A percentile compares a stretch with the other conserved stretches of the same genome.
phyloP scores from a whole-genome alignment of 345 rosid genomes.

The Crucihimalaya himalaica region DNA sequence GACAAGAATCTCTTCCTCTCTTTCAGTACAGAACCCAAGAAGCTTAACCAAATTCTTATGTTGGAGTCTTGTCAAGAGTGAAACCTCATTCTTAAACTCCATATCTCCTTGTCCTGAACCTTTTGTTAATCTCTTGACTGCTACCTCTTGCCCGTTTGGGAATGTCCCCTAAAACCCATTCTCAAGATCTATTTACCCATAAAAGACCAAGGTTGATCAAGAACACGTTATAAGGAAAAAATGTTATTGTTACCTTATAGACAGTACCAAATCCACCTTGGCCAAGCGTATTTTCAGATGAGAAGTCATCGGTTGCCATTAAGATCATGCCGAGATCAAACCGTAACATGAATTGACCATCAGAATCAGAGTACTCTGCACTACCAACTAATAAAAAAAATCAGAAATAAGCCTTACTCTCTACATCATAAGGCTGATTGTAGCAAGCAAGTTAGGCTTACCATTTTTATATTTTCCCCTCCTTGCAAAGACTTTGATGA shows the following conservation, averaged over 20 bases:
- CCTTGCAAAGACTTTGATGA: not conserved
- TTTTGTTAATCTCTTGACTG: constrained; percentile 46
- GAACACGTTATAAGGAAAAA: not conserved
- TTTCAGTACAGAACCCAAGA: constrained; percentile 49
- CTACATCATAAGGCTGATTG: not conserved
- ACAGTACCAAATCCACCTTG: constrained; percentile 50
- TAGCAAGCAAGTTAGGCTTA: not conserved
- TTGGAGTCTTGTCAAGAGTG: constrained; percentile 54
- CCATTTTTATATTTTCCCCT: not conserved
- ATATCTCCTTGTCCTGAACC: constrained; percentile 48
- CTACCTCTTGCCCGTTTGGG: constrained; percentile 41
- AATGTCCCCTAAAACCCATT: constrained; percentile 45
- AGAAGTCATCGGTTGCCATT: constrained; percentile 32
- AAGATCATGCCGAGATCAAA: not conserved
- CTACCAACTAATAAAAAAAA: not conserved
- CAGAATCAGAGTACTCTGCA: not conserved
- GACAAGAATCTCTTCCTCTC: constrained; percentile 48
- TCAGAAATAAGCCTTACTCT: not conserved
- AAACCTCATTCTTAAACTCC: constrained; percentile 56
- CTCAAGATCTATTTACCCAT: not conserved
- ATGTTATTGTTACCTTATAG: constrained; percentile 30
- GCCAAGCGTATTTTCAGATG: constrained; percentile 38
- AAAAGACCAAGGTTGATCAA: not conserved
- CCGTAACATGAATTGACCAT: constrained; percentile 20
- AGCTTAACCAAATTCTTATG: constrained; percentile 54